A percentile compares a stretch with the other conserved stretches of the same genome.
These are phyloP conservation scores for Fusarium verrucosum DNA, from an alignment of 2,329 filamentous ascomycete species.

Conservation along the genomic window DNA sequence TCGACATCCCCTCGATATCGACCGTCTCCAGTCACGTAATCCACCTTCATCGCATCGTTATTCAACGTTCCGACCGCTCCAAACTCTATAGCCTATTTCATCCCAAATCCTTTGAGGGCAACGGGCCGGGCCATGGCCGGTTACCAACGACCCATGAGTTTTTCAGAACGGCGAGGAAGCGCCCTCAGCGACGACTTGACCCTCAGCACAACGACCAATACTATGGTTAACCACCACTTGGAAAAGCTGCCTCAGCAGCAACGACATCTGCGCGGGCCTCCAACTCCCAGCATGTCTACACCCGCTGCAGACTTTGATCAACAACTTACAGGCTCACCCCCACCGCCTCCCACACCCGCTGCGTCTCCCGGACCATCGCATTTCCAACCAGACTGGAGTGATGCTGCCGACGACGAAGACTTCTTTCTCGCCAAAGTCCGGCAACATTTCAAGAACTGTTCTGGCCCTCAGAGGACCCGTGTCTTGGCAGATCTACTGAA, in stretches of 20 bases:
- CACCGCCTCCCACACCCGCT: constrained; percentile 71
- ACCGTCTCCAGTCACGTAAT: constrained; percentile 17
- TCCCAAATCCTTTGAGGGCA: constrained; percentile 20
- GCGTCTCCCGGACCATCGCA: constrained; percentile 71
- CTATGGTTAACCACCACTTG: constrained; percentile 56
- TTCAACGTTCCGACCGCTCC: constrained; percentile 6
- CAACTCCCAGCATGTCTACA: constrained; percentile 73
- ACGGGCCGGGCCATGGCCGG: constrained; percentile 48
- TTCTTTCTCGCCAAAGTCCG: constrained; percentile 82
- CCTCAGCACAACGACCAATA: constrained; percentile 59
- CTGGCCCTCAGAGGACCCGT: constrained; percentile 78
- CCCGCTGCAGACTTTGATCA: constrained; percentile 71
- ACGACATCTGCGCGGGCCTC: constrained; percentile 63
- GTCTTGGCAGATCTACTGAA: constrained; percentile 90
- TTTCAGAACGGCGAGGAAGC: constrained; percentile 70
- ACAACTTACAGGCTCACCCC: constrained; percentile 67
- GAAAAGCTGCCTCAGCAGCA: constrained; percentile 59
- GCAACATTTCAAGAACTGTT: constrained; percentile 81
- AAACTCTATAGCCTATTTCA: constrained; percentile 9
- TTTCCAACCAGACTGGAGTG: constrained; percentile 76
- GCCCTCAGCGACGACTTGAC: constrained; percentile 66
- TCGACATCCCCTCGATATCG: constrained; percentile 36
- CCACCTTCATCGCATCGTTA: constrained; percentile 23
- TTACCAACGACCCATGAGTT: constrained; percentile 62
- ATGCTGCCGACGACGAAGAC: constrained; percentile 82